Percentiles rank a stretch among this genome's conserved stretches.
phyloP scores from a whole-genome alignment of 73 alveolate species.

The Breviolum minutum region DNA sequence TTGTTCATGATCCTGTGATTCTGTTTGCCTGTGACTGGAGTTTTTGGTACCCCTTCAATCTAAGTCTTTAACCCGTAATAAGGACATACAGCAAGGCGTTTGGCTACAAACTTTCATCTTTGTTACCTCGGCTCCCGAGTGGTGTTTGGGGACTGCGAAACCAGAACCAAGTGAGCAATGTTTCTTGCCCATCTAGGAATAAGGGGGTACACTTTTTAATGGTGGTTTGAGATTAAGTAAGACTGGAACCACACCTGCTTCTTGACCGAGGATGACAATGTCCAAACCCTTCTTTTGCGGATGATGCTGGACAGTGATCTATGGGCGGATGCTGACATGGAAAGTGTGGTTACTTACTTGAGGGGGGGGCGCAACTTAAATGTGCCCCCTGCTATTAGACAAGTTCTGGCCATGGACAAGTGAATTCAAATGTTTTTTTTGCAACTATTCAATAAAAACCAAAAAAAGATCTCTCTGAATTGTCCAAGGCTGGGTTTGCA shows the following conservation, averaged over 20 bases:
- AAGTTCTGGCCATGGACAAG: background rate
- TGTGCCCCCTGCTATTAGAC: background rate
- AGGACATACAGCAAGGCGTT: background rate
- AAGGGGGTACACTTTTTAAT: too few species aligned
- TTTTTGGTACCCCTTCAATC: too few species aligned
- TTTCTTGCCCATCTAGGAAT: too few species aligned
- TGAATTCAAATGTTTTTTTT: background rate
- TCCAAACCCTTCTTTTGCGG: background rate
- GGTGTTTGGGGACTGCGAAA: slow-evolving; percentile 16
- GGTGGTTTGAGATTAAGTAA: background rate
- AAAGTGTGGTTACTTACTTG: background rate
- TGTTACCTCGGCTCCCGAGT: background rate
- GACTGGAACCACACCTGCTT: background rate
- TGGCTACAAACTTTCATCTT: background rate
- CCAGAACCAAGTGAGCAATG: background rate
- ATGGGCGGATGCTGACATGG: background rate
- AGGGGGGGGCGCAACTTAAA: background rate
- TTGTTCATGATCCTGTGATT: too few species aligned
- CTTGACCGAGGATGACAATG: background rate
- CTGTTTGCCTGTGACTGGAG: too few species aligned
- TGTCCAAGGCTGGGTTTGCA: too few species aligned
- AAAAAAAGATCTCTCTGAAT: too few species aligned
- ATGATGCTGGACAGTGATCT: background rate
- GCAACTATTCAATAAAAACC: too few species aligned
- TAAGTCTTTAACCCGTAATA: background rate